Evolutionary conservation across 257 asterid genomes (phyloP).

Genomic region (Fraxinus quadrangulata): DNA sequence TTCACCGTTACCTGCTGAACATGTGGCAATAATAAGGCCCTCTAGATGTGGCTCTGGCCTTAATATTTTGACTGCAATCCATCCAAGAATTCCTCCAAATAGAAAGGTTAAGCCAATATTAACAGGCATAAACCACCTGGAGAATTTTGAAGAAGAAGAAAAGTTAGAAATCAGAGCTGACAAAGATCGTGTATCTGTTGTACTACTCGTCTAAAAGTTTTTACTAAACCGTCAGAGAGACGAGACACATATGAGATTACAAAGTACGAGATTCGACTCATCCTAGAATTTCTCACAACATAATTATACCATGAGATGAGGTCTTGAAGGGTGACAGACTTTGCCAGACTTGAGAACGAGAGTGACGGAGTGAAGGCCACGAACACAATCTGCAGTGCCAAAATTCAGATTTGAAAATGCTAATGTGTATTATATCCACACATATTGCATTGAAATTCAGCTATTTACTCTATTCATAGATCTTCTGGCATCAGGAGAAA

Average conservation of each 20-base stretch:
- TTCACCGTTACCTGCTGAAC: conserved; percentile 59
- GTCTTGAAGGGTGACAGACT: conserved; percentile 23
- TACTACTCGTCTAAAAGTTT: no score
- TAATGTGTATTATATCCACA: no score
- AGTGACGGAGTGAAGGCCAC: conserved; percentile 29
- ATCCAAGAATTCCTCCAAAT: conserved; percentile 77
- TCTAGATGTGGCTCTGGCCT: conserved; percentile 68
- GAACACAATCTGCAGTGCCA: conserved; percentile 26
- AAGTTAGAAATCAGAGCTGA: not conserved
- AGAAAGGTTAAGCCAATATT: conserved; percentile 77
- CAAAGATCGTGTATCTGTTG: not conserved
- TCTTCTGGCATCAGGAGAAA: not conserved
- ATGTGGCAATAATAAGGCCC: conserved; percentile 65
- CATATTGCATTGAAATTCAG: not conserved
- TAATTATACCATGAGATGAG: conserved; percentile 25
- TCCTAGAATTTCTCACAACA: not conserved
- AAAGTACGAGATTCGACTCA: not conserved
- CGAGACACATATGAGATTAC: not conserved
- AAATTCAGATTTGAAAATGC: not conserved
- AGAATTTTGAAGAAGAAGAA: not conserved
- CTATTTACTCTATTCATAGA: not conserved
- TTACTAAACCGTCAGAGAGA: no score
- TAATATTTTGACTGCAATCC: conserved; percentile 71
- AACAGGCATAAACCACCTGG: conserved; percentile 96
- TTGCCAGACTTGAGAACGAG: conserved; percentile 27